A percentile compares a stretch with the other conserved stretches of the same genome.
Conservation (phyloP, 2,329 filamentous ascomycete genomes). For the Colletotrichum orchidophilum region DNA sequence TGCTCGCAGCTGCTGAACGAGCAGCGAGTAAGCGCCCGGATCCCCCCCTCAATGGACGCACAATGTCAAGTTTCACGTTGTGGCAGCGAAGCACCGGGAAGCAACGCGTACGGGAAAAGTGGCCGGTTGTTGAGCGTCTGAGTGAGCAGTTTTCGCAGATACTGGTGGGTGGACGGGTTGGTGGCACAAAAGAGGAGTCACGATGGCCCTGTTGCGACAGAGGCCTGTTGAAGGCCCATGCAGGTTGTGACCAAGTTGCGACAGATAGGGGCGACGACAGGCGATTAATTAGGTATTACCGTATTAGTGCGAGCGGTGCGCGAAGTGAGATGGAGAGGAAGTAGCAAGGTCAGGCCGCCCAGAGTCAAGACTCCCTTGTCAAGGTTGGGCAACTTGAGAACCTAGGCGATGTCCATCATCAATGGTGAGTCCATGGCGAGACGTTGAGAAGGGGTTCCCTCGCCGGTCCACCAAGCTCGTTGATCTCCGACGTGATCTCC, state of each 20-base stretch:
- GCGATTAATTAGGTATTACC: background rate
- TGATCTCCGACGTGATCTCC: conserved; percentile 26
- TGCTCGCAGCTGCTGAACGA: background rate
- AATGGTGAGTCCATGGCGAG: background rate
- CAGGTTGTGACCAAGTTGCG: background rate
- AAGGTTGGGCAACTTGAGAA: background rate
- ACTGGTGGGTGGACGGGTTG: conserved; percentile 22
- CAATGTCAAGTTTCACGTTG: conserved; percentile 12
- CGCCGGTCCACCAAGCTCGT: background rate
- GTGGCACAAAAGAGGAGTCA: conserved; percentile 11
- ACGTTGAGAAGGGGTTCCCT: background rate
- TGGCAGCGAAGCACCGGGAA: conserved; percentile 14
- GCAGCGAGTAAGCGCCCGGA: background rate
- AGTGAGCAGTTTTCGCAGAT: conserved; percentile 4
- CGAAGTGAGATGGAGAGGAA: background rate
- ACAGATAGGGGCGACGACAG: conserved; percentile 7
- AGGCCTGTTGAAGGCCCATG: conserved; percentile 13
- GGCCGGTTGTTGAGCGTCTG: background rate
- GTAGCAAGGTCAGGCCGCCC: conserved; percentile 11
- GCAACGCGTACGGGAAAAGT: background rate
- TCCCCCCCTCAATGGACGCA: background rate
- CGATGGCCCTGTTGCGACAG: conserved; percentile 22
- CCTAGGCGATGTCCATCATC: background rate
- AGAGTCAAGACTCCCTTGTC: background rate
- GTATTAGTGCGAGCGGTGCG: background rate